Conservation (phyloP, 2,329 filamentous ascomycete species). For the Pezicula radicicola region DNA sequence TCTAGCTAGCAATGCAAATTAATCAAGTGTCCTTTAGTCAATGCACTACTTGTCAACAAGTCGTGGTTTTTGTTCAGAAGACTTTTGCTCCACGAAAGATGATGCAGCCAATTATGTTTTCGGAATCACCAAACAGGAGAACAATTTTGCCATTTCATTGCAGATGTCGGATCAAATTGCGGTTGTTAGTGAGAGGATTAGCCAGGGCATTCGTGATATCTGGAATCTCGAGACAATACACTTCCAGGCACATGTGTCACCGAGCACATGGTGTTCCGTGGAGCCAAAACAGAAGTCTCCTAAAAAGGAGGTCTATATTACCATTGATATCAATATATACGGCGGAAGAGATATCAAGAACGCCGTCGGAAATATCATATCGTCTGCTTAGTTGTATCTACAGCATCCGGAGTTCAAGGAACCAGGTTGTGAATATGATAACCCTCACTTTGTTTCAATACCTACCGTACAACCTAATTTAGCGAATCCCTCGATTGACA, state of each 20-base stretch:
- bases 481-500: neutral
- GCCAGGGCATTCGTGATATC: neutral
- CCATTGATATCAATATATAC: slow-evolving; percentile 1
- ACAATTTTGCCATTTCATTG: neutral
- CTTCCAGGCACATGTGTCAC: neutral
- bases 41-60: no score
- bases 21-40: no score
- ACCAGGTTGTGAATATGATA: neutral
- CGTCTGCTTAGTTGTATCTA: neutral
- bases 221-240: neutral
- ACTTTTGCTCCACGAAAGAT: neutral
- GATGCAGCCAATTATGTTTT: neutral
- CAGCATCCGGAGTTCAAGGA: neutral
- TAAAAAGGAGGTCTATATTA: neutral
- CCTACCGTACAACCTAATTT: neutral
- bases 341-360: neutral
- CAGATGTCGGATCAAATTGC: neutral
- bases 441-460: neutral
- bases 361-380: neutral
- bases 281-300: neutral
- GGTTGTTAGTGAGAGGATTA: neutral
- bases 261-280: neutral
- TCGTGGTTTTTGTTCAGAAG: no score
- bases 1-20: no score
- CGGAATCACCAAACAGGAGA: neutral